Conservation (phyloP, 2,329 filamentous ascomycete genomes). For the Claviceps sp. region DNA sequence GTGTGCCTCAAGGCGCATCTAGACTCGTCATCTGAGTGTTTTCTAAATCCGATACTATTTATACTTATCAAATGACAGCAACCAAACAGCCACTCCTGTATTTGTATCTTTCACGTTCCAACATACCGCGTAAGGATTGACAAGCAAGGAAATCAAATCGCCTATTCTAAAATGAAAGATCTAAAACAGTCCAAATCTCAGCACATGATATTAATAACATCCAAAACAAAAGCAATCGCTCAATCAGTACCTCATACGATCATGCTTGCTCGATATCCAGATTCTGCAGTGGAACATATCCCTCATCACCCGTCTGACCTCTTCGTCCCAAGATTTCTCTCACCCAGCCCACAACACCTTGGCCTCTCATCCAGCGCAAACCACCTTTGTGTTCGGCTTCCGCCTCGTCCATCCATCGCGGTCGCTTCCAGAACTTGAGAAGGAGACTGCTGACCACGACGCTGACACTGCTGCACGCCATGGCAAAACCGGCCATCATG, state of each 20-base stretch:
- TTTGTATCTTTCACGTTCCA: too few relatives aligned
- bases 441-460: slow-evolving; percentile 77
- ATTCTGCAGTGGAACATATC: slow-evolving; percentile 46
- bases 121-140: neutral
- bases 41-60: too few relatives aligned
- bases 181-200: neutral
- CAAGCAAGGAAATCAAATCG: neutral
- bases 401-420: slow-evolving; percentile 71
- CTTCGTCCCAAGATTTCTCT: slow-evolving; percentile 26
- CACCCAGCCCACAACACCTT: slow-evolving; percentile 28
- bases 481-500: slow-evolving; percentile 87
- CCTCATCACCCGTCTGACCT: slow-evolving; percentile 32
- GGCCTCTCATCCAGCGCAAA: slow-evolving; percentile 28
- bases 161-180: neutral
- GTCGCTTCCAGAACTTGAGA: slow-evolving; percentile 75
- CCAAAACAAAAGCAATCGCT: neutral
- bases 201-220: neutral
- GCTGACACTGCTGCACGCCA: slow-evolving; percentile 82
- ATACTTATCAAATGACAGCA: too few relatives aligned
- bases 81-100: too few relatives aligned
- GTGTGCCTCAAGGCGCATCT: too few relatives aligned
- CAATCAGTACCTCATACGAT: neutral
- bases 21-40: too few relatives aligned
- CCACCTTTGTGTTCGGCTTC: slow-evolving; percentile 44
- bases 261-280: slow-evolving; percentile 25